A percentile compares a stretch with the other conserved stretches of the same genome.
These are phyloP conservation scores for Hyaloscypha variabilis DNA, from an alignment of 495 filamentous ascomycete species.

Conservation along the genomic window DNA sequence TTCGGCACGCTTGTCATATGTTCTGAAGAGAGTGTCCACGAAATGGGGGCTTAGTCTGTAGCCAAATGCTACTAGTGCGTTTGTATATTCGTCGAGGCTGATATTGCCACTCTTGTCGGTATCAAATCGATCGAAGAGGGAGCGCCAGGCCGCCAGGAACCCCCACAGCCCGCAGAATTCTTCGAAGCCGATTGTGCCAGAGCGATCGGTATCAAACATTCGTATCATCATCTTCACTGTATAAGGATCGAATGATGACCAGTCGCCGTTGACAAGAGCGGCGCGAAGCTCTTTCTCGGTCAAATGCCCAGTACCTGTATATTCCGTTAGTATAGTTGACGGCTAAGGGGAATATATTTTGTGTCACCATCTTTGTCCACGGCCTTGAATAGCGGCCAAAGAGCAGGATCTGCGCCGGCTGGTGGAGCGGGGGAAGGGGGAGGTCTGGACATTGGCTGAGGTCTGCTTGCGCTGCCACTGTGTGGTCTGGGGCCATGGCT, in stretches of 20 bases:
- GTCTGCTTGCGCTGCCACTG: conserved; percentile 4
- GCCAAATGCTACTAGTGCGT: conserved; percentile 91
- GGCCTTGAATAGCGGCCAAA: conserved; percentile 86
- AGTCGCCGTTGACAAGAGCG: conserved; percentile 96
- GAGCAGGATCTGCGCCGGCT: conserved; percentile 65
- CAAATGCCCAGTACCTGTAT: conserved; percentile 71
- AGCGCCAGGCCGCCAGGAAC: conserved; percentile 91
- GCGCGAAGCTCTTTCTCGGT: conserved; percentile 87
- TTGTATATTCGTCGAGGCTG: conserved; percentile 81
- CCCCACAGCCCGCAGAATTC: conserved; percentile 96
- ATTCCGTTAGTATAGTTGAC: conserved; percentile 2
- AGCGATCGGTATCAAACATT: conserved; percentile 94
- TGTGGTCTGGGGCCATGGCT: conserved; percentile 37
- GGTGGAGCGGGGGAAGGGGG: conserved; percentile 64
- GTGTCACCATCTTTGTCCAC: conserved; percentile 77
- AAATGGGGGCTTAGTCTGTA: conserved; percentile 87
- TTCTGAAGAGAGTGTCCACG: conserved; percentile 75
- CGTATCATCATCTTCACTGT: conserved; percentile 98
- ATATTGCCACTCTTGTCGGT: conserved; percentile 86
- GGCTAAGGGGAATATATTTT: neutral
- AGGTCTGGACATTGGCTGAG: conserved; percentile 27
- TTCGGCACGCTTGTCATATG: conserved; percentile 60
- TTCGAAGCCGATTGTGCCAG: conserved; percentile 87
- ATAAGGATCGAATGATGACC: conserved; percentile 90
- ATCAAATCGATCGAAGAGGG: conserved; percentile 95